Base-by-base conservation (phyloP, 164 flowering plant genomes). In the Taxillus chinensis region DNA sequence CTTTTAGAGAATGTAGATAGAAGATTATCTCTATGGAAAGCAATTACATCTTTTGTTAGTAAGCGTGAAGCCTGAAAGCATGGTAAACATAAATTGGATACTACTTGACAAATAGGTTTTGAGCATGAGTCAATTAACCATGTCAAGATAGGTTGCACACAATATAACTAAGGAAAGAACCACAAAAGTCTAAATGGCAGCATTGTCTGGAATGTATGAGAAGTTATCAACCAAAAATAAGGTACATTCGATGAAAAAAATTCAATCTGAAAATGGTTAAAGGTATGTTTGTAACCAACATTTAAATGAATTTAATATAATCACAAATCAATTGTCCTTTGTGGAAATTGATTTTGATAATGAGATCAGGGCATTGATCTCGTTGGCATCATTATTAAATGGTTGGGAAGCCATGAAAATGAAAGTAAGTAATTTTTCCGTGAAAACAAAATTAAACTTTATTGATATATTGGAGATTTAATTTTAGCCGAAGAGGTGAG, bases 191-290 rank as follows among this genome's bases (percentile, higher is more conserved):
- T 8, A 58, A 3, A 54, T 54, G 54, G 53, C 11, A 2, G 39
- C 63, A 8, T 27, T 64, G 5, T 53, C 64, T 8, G 16, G 42
- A 4, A 46, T 64, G 57, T 65, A 70, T 49, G 65, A 70, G 16
- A 65, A 61, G 13, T 41, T 61, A 3, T 61, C 65, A 4, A 16
- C 45, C 3, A 14, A 7, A 0, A 69, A 64, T 37, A 69, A 69
- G 39, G 60, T 64, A 14, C 38, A n/a, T 3, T 1, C 3, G 38
- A 54, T 54, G n/a, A 54, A 54, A 27, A 27, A 0, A 2, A 0
- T 27, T 27, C 27, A 27, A 27, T 27, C 27, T 27, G 27, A 14
- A 54, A 54, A 14, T 1, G 61, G 12, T 3, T 2, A 45, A 56
- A 45, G 54, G 54, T 16, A n/a, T 10, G 3, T 56, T 11, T 7